These are phyloP conservation scores for Chenopodium album DNA, from an alignment of 148 eudicot species.

Conservation along the genomic window DNA sequence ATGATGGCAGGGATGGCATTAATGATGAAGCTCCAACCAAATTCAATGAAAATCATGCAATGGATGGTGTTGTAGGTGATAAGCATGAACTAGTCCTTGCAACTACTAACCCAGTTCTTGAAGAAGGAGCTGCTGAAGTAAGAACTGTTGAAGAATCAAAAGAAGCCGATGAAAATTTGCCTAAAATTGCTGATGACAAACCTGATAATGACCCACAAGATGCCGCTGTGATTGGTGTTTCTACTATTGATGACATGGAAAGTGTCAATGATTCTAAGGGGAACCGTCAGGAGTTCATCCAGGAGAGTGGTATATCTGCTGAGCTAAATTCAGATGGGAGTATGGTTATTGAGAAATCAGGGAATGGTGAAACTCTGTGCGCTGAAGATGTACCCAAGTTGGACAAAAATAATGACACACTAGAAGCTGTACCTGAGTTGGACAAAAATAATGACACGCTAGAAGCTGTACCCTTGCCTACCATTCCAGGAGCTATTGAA, in stretches of 20 bases:
- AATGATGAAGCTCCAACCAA: conserved; percentile 25
- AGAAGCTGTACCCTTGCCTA: conserved; percentile 22
- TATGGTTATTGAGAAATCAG: conserved; percentile 15
- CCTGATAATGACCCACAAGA: conserved; percentile 15
- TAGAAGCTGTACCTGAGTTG: conserved; percentile 14
- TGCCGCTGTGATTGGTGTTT: background rate
- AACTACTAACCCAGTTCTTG: background rate
- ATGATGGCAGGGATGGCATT: conserved; percentile 20
- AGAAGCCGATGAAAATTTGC: conserved; percentile 16
- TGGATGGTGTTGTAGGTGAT: conserved; percentile 31
- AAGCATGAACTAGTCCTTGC: conserved; percentile 6
- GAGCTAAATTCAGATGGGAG: conserved; percentile 12
- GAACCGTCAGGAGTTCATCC: conserved; percentile 1
- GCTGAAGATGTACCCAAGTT: conserved; percentile 28
- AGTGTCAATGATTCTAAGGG: conserved; percentile 5
- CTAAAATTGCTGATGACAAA: conserved; percentile 26
- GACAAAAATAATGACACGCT: conserved; percentile 15
- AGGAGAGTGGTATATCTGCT: conserved; percentile 11
- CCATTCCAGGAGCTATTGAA: conserved; percentile 20
- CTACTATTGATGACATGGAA: conserved; percentile 6
- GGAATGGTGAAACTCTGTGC: conserved; percentile 21
- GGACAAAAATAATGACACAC: conserved; percentile 24
- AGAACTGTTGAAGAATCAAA: conserved; percentile 21
- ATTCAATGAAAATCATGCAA: conserved; percentile 21
- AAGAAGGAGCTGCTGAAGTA: conserved; percentile 19